phyloP scores from a whole-genome alignment of 2,329 filamentous ascomycete species.

The Ceratocystis eucalypticola region DNA sequence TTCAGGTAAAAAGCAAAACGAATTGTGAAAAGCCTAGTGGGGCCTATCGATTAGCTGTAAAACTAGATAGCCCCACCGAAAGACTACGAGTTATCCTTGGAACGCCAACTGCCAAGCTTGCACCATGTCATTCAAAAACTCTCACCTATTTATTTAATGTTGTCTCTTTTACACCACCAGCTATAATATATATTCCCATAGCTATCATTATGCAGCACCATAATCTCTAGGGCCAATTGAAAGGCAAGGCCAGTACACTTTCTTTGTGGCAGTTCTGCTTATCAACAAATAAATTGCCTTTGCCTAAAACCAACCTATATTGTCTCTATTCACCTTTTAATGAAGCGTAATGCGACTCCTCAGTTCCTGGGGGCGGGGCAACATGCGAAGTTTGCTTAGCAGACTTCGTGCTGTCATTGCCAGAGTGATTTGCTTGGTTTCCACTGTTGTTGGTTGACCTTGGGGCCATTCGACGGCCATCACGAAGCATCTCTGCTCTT shows the following conservation, averaged over 20 bases:
- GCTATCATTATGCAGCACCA: too few species aligned
- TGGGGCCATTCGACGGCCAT: conserved; percentile 35
- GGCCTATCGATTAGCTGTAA: conserved; percentile 3
- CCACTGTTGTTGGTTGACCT: background rate
- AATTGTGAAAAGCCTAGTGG: background rate
- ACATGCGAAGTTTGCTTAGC: conserved; percentile 22
- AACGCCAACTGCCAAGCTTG: too few species aligned
- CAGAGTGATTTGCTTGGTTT: background rate
- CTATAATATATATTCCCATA: too few species aligned
- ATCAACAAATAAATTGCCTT: background rate
- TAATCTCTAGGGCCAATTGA: too few species aligned
- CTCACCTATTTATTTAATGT: background rate
- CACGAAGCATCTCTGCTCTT: conserved; percentile 64
- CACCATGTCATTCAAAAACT: background rate
- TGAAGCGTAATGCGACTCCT: conserved; percentile 71
- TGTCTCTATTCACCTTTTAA: conserved; percentile 57
- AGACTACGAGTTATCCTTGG: too few species aligned
- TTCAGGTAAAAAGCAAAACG: background rate
- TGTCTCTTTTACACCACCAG: too few species aligned
- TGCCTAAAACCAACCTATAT: background rate
- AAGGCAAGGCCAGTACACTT: too few species aligned
- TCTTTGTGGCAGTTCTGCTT: background rate
- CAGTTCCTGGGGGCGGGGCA: conserved; percentile 65
- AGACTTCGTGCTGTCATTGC: background rate
- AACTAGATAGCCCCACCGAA: background rate